A percentile compares a stretch with the other conserved stretches of the same genome.
phyloP scores from a whole-genome alignment of 768 basidiomycete genomes.

The Auriscalpium orientale region DNA sequence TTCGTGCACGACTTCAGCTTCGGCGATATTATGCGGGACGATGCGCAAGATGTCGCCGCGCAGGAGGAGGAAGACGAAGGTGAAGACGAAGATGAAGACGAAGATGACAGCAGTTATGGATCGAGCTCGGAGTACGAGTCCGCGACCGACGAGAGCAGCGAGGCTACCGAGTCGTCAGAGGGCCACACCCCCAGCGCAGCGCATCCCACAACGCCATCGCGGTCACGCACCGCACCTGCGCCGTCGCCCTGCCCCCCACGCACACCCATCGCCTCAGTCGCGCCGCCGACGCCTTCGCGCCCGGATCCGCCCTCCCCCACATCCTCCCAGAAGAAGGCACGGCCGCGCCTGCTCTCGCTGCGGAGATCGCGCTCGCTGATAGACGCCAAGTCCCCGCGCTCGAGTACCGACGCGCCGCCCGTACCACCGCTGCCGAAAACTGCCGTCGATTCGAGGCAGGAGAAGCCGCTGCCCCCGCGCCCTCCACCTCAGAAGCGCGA shows the following conservation, averaged over 20 bases:
- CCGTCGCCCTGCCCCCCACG: neutral
- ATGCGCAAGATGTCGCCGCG: slow-evolving; percentile 74
- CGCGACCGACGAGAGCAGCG: neutral
- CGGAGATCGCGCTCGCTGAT: slow-evolving; percentile 41
- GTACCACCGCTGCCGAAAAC: slow-evolving; percentile 26
- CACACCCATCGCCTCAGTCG: neutral
- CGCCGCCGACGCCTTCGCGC: slow-evolving; percentile 1
- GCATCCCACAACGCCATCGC: neutral
- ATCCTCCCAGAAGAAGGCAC: slow-evolving; percentile 7
- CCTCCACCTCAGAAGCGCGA: slow-evolving; percentile 11
- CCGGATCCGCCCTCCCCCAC: slow-evolving; percentile 1
- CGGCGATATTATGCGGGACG: slow-evolving; percentile 68
- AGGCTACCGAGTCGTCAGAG: too few species aligned
- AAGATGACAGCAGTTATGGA: slow-evolving; percentile 32
- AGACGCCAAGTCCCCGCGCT: slow-evolving; percentile 8
- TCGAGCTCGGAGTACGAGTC: slow-evolving; percentile 7
- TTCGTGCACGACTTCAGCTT: slow-evolving; percentile 80
- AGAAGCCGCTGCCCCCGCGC: slow-evolving; percentile 36
- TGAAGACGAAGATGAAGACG: slow-evolving; percentile 29
- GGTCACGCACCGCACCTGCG: slow-evolving; percentile 14
- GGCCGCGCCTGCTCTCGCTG: slow-evolving; percentile 8
- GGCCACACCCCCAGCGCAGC: too few species aligned
- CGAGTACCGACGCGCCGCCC: slow-evolving; percentile 31
- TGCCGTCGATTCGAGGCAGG: slow-evolving; percentile 17
- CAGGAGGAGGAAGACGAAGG: slow-evolving; percentile 43